Conservation (phyloP, 306 rosid genomes). For the Crataegus laevigata region DNA sequence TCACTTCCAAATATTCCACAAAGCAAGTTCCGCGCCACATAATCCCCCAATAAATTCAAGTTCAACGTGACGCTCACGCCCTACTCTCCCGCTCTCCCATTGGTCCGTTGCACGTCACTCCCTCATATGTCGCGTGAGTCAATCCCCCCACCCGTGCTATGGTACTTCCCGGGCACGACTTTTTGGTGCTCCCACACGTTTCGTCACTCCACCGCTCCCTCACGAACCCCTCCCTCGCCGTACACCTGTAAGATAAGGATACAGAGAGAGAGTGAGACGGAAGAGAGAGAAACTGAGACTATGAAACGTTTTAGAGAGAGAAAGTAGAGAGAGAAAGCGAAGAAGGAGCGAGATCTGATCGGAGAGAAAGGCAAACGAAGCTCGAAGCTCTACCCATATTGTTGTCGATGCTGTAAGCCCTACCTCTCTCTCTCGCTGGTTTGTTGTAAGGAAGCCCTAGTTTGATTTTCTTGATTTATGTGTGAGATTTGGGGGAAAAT, state of each 20-base stretch:
- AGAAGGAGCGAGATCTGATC: slow-evolving; percentile 59
- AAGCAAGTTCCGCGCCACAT: slow-evolving; percentile 34
- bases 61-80: neutral
- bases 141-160: slow-evolving; percentile 19
- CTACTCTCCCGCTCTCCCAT: neutral
- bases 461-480: neutral
- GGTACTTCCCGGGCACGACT: slow-evolving; percentile 55
- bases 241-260: slow-evolving; percentile 69
- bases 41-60: neutral
- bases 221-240: slow-evolving; percentile 53
- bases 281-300: slow-evolving; percentile 7
- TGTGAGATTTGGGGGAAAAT: slow-evolving; percentile 24
- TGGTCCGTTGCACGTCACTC: neutral
- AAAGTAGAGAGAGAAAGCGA: slow-evolving; percentile 18
- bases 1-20: slow-evolving; percentile 24
- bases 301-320: slow-evolving; percentile 58
- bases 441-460: slow-evolving; percentile 14
- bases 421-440: neutral
- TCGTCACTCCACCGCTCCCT: slow-evolving; percentile 26
- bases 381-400: slow-evolving; percentile 6
- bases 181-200: slow-evolving; percentile 39
- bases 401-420: slow-evolving; percentile 20
- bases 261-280: slow-evolving; percentile 34
- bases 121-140: neutral
- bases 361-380: slow-evolving; percentile 24